Evolutionary conservation across 148 eudicot genomes (phyloP).

Genomic region (Rhododendron vialii): DNA sequence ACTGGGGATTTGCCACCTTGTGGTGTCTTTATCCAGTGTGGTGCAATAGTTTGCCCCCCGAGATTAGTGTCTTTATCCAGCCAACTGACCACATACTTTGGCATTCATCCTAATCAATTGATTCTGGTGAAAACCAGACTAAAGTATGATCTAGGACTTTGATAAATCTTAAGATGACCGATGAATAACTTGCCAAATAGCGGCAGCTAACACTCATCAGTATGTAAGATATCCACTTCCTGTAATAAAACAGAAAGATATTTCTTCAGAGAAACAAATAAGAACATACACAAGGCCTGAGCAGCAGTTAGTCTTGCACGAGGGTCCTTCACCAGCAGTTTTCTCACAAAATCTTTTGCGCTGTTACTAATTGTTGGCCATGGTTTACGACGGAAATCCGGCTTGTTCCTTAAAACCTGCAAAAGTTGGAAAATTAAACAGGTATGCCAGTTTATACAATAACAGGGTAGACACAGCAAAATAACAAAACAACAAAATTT

Average conservation of each 20-base stretch:
- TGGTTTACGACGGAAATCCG: constrained; percentile 91
- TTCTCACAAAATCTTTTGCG: constrained; percentile 92
- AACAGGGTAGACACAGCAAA: neutral
- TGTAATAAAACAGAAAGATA: neutral
- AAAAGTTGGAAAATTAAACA: constrained; percentile 7
- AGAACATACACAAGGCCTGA: constrained; percentile 85
- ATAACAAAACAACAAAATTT: neutral
- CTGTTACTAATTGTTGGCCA: constrained; percentile 81
- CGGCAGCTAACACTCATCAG: neutral
- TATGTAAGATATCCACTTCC: neutral
- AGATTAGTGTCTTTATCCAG: neutral
- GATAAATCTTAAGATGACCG: neutral
- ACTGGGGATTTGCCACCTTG: neutral
- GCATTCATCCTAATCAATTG: neutral
- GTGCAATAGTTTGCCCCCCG: neutral
- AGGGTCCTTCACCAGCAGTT: constrained; percentile 84
- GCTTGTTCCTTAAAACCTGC: constrained; percentile 87
- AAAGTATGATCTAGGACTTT: neutral
- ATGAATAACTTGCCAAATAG: neutral
- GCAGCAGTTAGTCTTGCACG: constrained; percentile 91
- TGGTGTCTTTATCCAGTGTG: neutral
- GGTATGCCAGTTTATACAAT: neutral
- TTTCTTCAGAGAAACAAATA: constrained; percentile 9
- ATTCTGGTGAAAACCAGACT: neutral
- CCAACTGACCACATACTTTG: neutral